Percentiles rank a stretch among this genome's conserved stretches.
Evolutionary conservation across 75 land plant genomes (phyloP).

Genomic region (Pinus tabuliformis): DNA sequence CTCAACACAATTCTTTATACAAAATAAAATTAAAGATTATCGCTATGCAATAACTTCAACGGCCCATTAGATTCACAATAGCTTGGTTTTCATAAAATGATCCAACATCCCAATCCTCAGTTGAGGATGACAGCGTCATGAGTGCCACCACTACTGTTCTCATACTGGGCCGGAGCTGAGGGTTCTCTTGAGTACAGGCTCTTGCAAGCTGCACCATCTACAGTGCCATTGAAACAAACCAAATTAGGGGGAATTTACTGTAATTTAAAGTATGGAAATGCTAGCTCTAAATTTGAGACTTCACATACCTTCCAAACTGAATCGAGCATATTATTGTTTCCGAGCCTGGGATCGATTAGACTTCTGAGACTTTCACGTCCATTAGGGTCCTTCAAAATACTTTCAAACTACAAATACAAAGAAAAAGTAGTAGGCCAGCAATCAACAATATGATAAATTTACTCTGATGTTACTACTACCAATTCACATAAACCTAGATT

Average conservation of each 20-base stretch:
- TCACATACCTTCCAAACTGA: conserved; percentile 70
- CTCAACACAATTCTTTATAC: no score
- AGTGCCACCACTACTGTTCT: conserved; percentile 84
- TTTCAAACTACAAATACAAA: conserved; percentile 66
- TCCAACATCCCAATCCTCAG: conserved; percentile 78
- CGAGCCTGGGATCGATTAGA: conserved; percentile 80
- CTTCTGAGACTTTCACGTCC: conserved; percentile 50
- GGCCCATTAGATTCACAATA: no score
- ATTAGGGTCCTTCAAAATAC: conserved; percentile 53
- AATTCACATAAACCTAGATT: background rate
- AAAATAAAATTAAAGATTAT: no score
- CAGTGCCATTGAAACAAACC: conserved; percentile 1
- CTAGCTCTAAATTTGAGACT: background rate
- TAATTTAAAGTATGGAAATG: background rate
- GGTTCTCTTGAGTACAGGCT: conserved; percentile 83
- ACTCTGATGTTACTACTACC: background rate
- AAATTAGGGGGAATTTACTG: background rate
- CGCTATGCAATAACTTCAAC: no score
- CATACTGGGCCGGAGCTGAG: conserved; percentile 82
- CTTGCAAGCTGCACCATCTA: conserved; percentile 88
- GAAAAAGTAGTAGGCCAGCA: conserved; percentile 2
- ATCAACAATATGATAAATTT: background rate
- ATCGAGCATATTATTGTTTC: conserved; percentile 70
- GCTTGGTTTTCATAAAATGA: conserved; percentile 43
- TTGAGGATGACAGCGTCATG: conserved; percentile 81